Conservation (phyloP, 1,139 yeast genomes). For the Pneumocystis sp. region DNA sequence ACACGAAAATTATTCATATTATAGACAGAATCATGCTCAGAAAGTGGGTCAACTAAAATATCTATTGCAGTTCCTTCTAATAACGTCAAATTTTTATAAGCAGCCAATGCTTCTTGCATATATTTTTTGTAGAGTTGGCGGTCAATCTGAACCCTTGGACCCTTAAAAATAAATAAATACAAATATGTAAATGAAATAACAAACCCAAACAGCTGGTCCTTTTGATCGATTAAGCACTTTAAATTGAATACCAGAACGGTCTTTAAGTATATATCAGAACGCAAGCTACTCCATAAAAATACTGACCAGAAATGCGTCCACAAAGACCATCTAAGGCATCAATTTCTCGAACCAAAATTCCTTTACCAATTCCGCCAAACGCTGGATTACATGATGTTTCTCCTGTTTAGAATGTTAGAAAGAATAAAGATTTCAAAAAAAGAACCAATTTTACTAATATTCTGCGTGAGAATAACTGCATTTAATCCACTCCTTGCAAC, state of each 20-base stretch:
- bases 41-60: slow-evolving; percentile 63
- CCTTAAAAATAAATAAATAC: slow-evolving; percentile 22
- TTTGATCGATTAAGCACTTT: slow-evolving; percentile 72
- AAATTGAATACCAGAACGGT: slow-evolving; percentile 84
- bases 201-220: slow-evolving; percentile 85
- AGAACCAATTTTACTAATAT: slow-evolving; percentile 53
- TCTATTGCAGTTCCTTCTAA: slow-evolving; percentile 39
- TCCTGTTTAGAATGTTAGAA: neutral
- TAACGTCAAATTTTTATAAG: slow-evolving; percentile 46
- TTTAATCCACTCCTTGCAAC: slow-evolving; percentile 68
- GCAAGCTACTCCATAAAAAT: neutral
- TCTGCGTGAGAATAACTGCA: slow-evolving; percentile 70
- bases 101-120: slow-evolving; percentile 55
- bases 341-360: slow-evolving; percentile 77
- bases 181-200: neutral
- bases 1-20: slow-evolving; percentile 18
- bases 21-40: slow-evolving; percentile 28
- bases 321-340: slow-evolving; percentile 95
- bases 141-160: slow-evolving; percentile 95
- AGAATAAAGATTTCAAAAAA: neutral
- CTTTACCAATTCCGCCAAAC: slow-evolving; percentile 98
- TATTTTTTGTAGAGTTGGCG: slow-evolving; percentile 59
- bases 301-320: slow-evolving; percentile 41
- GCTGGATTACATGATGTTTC: slow-evolving; percentile 95
- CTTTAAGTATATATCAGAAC: slow-evolving; percentile 24